Evolutionary conservation across 768 basidiomycete species (phyloP).

Genomic region (Suillus fuscotomentosus): DNA sequence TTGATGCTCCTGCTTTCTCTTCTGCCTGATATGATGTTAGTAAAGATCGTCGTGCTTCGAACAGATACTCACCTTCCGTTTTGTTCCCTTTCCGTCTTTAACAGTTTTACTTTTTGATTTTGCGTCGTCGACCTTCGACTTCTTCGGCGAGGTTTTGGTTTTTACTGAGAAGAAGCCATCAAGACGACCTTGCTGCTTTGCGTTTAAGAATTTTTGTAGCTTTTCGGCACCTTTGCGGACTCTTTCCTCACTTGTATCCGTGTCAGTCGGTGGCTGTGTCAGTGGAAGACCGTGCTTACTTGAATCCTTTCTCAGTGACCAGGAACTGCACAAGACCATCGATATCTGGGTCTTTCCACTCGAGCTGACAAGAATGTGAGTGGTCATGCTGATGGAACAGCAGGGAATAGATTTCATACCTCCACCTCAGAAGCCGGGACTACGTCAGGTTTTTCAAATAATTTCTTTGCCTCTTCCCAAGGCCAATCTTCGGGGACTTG

Average conservation of each 20-base stretch:
- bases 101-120: slow-evolving; percentile 41
- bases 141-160: slow-evolving; percentile 53
- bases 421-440: slow-evolving; percentile 82
- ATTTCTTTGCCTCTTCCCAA: slow-evolving; percentile 90
- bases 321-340: slow-evolving; percentile 94
- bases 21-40: slow-evolving; percentile 26
- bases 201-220: slow-evolving; percentile 77
- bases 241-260: slow-evolving; percentile 82
- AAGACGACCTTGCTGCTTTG: slow-evolving; percentile 94
- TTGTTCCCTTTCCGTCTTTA: slow-evolving; percentile 34
- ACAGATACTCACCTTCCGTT: slow-evolving; percentile 50
- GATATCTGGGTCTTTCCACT: slow-evolving; percentile 91
- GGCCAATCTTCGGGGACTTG: slow-evolving; percentile 93
- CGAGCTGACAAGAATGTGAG: slow-evolving; percentile 52
- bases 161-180: slow-evolving; percentile 93
- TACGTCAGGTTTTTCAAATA: slow-evolving; percentile 92
- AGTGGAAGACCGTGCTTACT: slow-evolving; percentile 48
- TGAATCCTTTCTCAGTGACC: slow-evolving; percentile 95
- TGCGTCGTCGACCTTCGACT: slow-evolving; percentile 26
- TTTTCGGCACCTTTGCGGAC: slow-evolving; percentile 95
- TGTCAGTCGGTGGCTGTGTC: not conserved
- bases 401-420: slow-evolving; percentile 38
- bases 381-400: slow-evolving; percentile 2
- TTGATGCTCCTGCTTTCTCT: slow-evolving; percentile 30
- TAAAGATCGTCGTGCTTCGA: slow-evolving; percentile 16